Base-by-base conservation (phyloP, 306 rosid genomes). In the Fagus sylvatica region DNA sequence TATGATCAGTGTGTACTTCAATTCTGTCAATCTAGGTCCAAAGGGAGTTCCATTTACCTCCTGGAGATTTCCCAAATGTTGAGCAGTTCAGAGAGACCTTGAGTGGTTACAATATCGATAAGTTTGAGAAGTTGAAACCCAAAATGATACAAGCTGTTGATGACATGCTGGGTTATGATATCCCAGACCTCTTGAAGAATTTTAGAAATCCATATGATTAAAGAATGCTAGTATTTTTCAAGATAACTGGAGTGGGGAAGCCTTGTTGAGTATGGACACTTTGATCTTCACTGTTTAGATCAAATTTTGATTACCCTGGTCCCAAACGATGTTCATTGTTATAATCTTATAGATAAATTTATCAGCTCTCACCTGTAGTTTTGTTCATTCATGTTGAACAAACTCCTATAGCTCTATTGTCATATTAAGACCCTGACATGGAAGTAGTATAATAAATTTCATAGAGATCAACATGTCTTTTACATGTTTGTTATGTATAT, bases 131-230 rank as follows among this genome's bases (percentile, higher is more conserved):
- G 88, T 80, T 95, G 88, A 93, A 88, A 79, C 89, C 96, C 30
- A 91, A 80, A 76, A 76, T 88, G 91, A 86, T 91, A 54, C 92
- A 93, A 82, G 73, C 96, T 0, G 97, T 95, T 9, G 99, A 95
- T 42, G 96, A 95, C 73, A 95, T 95, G 99, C 87, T 95, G 82
- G 96, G 96, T 43, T 83, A 95, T 30, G 99, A 95, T 34, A 88
- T 95, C 75, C 99, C 99, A 6, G 90, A 88, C 6, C 96, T 95
- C 66, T 73, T 95, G 65, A 95, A 93, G 86, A 82, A 68, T 53
- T 93, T 95, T 37, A 87, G 88, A 82, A 95, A 95, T 64, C 99
- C 97, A 13, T 93, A 95, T 51, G 98, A 89, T 55, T 87, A 84
- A 79, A 1, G 33, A 36, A 15, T 48, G 40, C 9, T 15, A 17